A percentile compares a stretch with the other conserved stretches of the same genome.
Conservation (phyloP, 2,329 filamentous ascomycete genomes). For the Camillea tinctor region DNA sequence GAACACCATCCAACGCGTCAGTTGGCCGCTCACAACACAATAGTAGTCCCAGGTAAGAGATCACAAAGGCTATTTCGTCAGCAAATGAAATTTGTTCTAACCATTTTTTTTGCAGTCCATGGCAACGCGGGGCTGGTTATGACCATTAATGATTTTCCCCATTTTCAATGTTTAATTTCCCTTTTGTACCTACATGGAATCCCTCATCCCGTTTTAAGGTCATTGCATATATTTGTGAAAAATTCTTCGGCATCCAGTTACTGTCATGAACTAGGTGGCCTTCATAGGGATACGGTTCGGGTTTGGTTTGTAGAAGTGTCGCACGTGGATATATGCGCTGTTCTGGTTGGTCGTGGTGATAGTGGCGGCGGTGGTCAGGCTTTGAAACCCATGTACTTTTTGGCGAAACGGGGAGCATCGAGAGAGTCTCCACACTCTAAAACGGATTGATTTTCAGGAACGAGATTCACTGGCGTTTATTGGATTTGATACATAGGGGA, state of each 20-base stretch:
- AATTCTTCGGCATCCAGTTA: not conserved
- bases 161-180: not conserved
- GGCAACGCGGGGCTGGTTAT: constrained; percentile 56
- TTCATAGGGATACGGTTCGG: not conserved
- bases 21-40: constrained; percentile 36
- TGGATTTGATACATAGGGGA: no score
- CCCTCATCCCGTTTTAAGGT: not conserved
- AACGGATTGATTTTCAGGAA: no score
- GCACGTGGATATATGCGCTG: not conserved
- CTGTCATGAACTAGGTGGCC: not conserved
- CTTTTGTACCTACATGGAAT: not conserved
- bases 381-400: not conserved
- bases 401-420: not conserved
- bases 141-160: constrained; percentile 29
- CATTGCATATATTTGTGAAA: not conserved
- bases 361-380: not conserved
- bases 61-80: not conserved
- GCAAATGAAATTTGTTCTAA: not conserved
- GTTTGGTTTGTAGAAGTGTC: not conserved
- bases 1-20: constrained; percentile 32
- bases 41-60: constrained; percentile 41
- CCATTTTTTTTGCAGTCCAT: constrained; percentile 33
- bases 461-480: no score
- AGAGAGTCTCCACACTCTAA: no score
- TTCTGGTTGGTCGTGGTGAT: no score